These are phyloP conservation scores for Aureobasidium sp. DNA, from an alignment of 2,329 filamentous ascomycete genomes.

Conservation along the genomic window DNA sequence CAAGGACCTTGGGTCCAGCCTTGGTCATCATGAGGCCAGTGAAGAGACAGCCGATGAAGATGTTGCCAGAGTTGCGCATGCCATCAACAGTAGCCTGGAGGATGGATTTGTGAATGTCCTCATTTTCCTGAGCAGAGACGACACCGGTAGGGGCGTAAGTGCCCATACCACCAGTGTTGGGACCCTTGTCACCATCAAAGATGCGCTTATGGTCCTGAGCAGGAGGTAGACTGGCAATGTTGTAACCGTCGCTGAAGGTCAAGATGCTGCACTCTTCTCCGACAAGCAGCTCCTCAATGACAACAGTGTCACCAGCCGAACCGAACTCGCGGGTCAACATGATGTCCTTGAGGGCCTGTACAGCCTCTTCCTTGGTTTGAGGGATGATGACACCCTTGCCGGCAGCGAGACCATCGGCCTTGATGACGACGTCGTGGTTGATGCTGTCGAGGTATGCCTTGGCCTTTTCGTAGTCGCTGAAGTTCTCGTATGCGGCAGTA, in stretches of 20 bases:
- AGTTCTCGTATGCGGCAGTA: conserved; percentile 86
- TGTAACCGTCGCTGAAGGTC: conserved; percentile 83
- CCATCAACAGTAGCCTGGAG: conserved; percentile 85
- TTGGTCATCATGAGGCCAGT: conserved; percentile 91
- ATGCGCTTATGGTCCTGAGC: conserved; percentile 97
- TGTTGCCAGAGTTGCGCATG: conserved; percentile 68
- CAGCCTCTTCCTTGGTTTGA: conserved; percentile 70
- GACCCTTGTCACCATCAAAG: conserved; percentile 78
- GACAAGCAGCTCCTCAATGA: conserved; percentile 87
- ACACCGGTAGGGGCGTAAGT: conserved; percentile 71
- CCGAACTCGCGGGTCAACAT: conserved; percentile 88
- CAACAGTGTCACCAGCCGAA: conserved; percentile 76
- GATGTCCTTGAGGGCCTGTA: conserved; percentile 72
- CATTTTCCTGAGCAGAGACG: conserved; percentile 54
- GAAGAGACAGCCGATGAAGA: conserved; percentile 68
- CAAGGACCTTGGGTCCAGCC: conserved; percentile 69
- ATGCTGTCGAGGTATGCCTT: conserved; percentile 62
- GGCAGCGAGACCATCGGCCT: conserved; percentile 82
- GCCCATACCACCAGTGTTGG: conserved; percentile 96
- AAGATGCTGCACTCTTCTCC: conserved; percentile 90
- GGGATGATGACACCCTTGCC: conserved; percentile 96
- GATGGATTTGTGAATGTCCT: conserved; percentile 68
- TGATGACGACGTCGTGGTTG: conserved; percentile 75
- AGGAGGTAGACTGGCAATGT: conserved; percentile 72
- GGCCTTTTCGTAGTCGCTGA: conserved; percentile 35